Evolutionary conservation across 2,329 filamentous ascomycete species (phyloP).

Genomic region (Fulvia fulva): DNA sequence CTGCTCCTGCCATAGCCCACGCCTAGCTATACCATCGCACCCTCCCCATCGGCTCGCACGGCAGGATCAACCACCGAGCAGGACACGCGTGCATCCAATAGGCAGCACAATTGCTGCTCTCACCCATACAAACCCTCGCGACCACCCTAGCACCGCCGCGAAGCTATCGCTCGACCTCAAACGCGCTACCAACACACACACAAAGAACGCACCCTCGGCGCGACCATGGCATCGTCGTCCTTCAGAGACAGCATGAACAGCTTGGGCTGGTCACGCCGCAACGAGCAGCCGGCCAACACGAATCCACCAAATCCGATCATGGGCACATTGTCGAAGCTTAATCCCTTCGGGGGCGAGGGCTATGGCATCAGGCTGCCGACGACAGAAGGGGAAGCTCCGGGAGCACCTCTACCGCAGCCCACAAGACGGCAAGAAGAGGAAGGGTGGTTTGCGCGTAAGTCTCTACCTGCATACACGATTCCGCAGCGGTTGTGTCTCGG

Average conservation of each 20-base stretch:
- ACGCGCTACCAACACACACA: conserved; percentile 19
- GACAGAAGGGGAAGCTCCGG: conserved; percentile 67
- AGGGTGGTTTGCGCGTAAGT: conserved; percentile 92
- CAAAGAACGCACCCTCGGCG: conserved; percentile 10
- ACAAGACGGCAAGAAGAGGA: conserved; percentile 89
- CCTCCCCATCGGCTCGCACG: conserved; percentile 21
- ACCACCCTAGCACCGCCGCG: conserved; percentile 13
- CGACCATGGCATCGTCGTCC: conserved; percentile 73
- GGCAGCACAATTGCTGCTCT: conserved; percentile 28
- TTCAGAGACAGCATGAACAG: conserved; percentile 95
- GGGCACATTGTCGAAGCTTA: conserved; percentile 75
- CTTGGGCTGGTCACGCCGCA: conserved; percentile 86
- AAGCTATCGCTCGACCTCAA: conserved; percentile 15
- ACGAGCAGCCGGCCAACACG: conserved; percentile 70
- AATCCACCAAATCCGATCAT: conserved; percentile 73
- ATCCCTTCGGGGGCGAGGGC: conserved; percentile 80
- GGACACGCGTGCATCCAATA: conserved; percentile 22
- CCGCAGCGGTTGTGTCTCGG: conserved; percentile 12
- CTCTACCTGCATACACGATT: conserved; percentile 3
- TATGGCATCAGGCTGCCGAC: conserved; percentile 82
- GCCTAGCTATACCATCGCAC: conserved; percentile 2
- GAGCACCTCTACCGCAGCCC: conserved; percentile 80
- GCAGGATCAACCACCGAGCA: conserved; percentile 13
- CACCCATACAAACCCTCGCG: conserved; percentile 12
- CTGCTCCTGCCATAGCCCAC: not conserved